phyloP scores from a whole-genome alignment of 805 yeast species.

The Blastobotrys terrestris region DNA sequence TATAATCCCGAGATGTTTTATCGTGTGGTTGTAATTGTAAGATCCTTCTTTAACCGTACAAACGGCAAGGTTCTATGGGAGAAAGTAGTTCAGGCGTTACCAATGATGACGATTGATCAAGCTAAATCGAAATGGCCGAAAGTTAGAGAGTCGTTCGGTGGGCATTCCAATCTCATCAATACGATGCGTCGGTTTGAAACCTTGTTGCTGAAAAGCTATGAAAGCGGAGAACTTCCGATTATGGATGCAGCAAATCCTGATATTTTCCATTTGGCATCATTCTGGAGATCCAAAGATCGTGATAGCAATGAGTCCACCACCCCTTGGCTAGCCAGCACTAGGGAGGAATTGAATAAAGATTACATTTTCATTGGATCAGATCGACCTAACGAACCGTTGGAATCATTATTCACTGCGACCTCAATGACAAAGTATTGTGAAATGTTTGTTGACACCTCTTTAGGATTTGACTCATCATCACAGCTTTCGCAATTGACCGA shows the following conservation, averaged over 20 bases:
- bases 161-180: constrained; percentile 50
- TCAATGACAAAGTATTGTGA: constrained; percentile 72
- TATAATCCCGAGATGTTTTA: constrained; percentile 46
- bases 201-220: constrained; percentile 53
- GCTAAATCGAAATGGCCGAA: constrained; percentile 66
- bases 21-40: constrained; percentile 61
- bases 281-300: constrained; percentile 59
- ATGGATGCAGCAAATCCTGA: constrained; percentile 44
- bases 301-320: constrained; percentile 21
- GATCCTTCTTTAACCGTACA: constrained; percentile 42
- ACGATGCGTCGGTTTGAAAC: constrained; percentile 59
- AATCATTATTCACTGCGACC: constrained; percentile 44
- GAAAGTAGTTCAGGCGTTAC: constrained; percentile 38
- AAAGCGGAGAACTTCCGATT: constrained; percentile 38
- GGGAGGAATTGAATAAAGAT: constrained; percentile 42
- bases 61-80: constrained; percentile 61
- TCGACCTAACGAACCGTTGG: constrained; percentile 21
- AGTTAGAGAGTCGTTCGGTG: constrained; percentile 54
- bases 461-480: constrained; percentile 20
- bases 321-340: constrained; percentile 14
- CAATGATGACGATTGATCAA: constrained; percentile 30
- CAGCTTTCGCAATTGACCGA: neutral
- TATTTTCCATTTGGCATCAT: constrained; percentile 44
- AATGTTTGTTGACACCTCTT: constrained; percentile 39
- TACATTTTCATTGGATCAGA: constrained; percentile 38